A percentile compares a stretch with the other conserved stretches of the same genome.
phyloP scores from a whole-genome alignment of 2,329 filamentous ascomycete genomes.

The Hymenoscyphus scutula region DNA sequence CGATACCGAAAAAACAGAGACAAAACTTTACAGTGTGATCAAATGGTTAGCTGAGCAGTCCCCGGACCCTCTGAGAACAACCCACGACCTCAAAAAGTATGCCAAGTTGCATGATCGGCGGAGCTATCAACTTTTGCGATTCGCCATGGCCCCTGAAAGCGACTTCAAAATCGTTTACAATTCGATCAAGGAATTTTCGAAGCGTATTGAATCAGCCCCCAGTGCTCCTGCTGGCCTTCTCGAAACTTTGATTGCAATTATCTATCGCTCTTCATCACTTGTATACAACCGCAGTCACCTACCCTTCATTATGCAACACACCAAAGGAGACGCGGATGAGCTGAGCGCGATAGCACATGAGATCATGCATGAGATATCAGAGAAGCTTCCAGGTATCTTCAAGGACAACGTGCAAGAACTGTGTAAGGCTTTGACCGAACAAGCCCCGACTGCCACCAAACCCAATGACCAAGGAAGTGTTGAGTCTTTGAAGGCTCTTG shows the following conservation, averaged over 20 bases:
- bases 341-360: conserved; percentile 80
- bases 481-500: conserved; percentile 90
- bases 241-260: conserved; percentile 76
- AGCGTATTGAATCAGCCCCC: conserved; percentile 70
- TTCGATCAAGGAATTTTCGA: conserved; percentile 85
- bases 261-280: conserved; percentile 80
- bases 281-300: conserved; percentile 95
- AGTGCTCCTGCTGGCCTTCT: conserved; percentile 59
- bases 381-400: conserved; percentile 83
- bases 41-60: conserved; percentile 71
- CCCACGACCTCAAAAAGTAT: conserved; percentile 81
- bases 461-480: conserved; percentile 73
- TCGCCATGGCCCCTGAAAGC: conserved; percentile 77
- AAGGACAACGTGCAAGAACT: conserved; percentile 90
- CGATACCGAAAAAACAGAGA: conserved; percentile 66
- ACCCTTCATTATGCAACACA: conserved; percentile 82
- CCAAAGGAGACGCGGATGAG: conserved; percentile 77
- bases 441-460: conserved; percentile 68
- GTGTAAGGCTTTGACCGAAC: conserved; percentile 79
- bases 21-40: conserved; percentile 69
- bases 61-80: conserved; percentile 70
- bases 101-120: conserved; percentile 88
- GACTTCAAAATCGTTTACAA: conserved; percentile 91
- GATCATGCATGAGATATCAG: conserved; percentile 87
- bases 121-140: conserved; percentile 84